phyloP scores from a whole-genome alignment of 1,284 basidiomycete species.

The Naganishia liquefaciens region DNA sequence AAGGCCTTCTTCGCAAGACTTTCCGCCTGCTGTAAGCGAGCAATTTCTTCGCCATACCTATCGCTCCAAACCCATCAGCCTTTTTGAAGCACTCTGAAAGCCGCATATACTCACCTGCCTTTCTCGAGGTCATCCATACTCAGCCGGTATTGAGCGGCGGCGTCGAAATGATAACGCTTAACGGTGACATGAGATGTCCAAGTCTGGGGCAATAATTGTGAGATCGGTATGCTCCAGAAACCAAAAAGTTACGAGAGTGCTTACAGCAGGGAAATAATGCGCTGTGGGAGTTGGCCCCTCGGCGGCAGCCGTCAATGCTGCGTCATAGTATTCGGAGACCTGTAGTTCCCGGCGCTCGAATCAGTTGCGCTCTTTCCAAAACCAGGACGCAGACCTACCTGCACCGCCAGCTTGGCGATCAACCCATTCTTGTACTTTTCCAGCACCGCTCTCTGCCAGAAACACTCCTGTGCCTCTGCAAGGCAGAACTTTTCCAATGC shows the following conservation, averaged over 20 bases:
- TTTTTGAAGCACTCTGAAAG: neutral
- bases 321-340: conserved; percentile 69
- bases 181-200: conserved; percentile 81
- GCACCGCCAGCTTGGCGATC: conserved; percentile 80
- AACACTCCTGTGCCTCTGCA: conserved; percentile 94
- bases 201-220: conserved; percentile 56
- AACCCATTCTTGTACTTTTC: conserved; percentile 79
- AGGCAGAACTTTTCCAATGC: conserved; percentile 77
- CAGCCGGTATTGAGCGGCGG: conserved; percentile 86
- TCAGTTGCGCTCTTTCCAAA: neutral
- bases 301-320: conserved; percentile 60
- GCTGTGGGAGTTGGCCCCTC: conserved; percentile 56
- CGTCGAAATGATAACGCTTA: conserved; percentile 83
- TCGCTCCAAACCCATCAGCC: neutral
- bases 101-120: conserved; percentile 60
- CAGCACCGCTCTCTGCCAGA: conserved; percentile 88
- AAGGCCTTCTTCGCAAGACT: conserved; percentile 70
- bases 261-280: conserved; percentile 50
- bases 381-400: conserved; percentile 53
- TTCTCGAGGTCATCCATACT: conserved; percentile 87
- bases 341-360: conserved; percentile 41
- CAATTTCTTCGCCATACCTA: conserved; percentile 83
- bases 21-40: conserved; percentile 69
- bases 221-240: neutral
- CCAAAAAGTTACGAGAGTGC: conserved; percentile 16